phyloP scores from a whole-genome alignment of 140 eudicot genomes.

The Cichorium intybus region DNA sequence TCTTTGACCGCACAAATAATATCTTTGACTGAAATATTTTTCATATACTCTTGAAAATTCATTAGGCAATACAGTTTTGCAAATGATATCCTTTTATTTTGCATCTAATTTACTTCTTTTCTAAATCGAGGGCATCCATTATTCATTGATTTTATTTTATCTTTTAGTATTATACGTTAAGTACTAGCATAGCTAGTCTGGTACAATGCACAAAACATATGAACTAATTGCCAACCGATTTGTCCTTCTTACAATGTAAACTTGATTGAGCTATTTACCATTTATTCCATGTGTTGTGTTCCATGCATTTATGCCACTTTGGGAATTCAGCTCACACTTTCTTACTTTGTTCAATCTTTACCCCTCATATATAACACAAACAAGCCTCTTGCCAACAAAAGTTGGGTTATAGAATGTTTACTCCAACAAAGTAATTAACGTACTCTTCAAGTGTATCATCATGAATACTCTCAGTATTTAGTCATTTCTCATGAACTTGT shows the following conservation, averaged over 20 bases:
- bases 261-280: slow-evolving; percentile 12
- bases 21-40: background rate
- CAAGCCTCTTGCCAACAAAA: slow-evolving; percentile 20
- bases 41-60: background rate
- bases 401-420: slow-evolving; percentile 26
- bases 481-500: slow-evolving; percentile 6
- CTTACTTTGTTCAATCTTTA: slow-evolving; percentile 1
- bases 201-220: slow-evolving; percentile 40
- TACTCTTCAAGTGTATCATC: slow-evolving; percentile 1
- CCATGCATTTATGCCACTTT: slow-evolving; percentile 12
- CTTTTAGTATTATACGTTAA: slow-evolving; percentile 21
- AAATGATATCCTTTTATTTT: no score
- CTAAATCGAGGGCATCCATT: background rate
- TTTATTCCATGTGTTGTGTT: slow-evolving; percentile 28
- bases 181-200: slow-evolving; percentile 25
- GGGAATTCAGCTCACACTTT: background rate
- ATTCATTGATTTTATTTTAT: background rate
- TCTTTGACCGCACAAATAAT: background rate
- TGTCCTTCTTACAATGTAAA: slow-evolving; percentile 25
- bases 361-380: slow-evolving; percentile 14
- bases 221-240: slow-evolving; percentile 23
- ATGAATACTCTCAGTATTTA: slow-evolving; percentile 18
- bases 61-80: background rate
- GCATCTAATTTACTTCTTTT: background rate
- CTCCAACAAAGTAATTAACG: background rate